Evolutionary conservation across 2,329 filamentous ascomycete genomes (phyloP).

Genomic region (Spiromastix sp.): DNA sequence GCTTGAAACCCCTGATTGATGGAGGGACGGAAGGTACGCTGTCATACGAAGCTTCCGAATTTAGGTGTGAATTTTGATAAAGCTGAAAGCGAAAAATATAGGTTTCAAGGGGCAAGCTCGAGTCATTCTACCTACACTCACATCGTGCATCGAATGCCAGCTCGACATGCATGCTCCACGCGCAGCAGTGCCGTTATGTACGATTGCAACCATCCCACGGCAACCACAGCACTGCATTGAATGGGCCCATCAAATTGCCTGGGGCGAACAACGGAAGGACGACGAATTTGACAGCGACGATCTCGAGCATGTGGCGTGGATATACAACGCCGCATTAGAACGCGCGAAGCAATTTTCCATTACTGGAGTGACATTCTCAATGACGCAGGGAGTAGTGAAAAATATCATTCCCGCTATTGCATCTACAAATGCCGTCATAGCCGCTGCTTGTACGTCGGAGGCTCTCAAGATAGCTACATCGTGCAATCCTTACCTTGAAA

Average conservation of each 20-base stretch:
- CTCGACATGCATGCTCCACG: conserved; percentile 98
- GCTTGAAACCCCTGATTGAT: conserved; percentile 86
- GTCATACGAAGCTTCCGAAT: no score
- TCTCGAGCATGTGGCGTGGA: conserved; percentile 93
- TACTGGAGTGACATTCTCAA: conserved; percentile 80
- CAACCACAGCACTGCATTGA: conserved; percentile 98
- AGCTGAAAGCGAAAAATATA: conserved; percentile 20
- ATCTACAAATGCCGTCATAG: conserved; percentile 93
- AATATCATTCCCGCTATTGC: conserved; percentile 99
- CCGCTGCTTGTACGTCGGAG: conserved; percentile 92
- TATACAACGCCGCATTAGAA: conserved; percentile 72
- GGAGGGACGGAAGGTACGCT: conserved; percentile 78
- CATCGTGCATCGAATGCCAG: conserved; percentile 95
- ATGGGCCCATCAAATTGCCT: conserved; percentile 97
- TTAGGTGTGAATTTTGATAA: no score
- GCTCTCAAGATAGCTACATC: conserved; percentile 86
- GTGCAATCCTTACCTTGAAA: conserved; percentile 71
- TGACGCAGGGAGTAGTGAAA: conserved; percentile 96
- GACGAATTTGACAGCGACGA: conserved; percentile 88
- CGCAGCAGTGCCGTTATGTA: conserved; percentile 92
- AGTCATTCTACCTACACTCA: conserved; percentile 84
- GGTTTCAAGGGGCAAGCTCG: conserved; percentile 95
- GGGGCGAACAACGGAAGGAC: conserved; percentile 78
- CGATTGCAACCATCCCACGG: conserved; percentile 87
- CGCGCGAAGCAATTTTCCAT: conserved; percentile 87